Conservation (phyloP, 1,139 yeast genomes). For the Arxiozyma heterogenica region DNA sequence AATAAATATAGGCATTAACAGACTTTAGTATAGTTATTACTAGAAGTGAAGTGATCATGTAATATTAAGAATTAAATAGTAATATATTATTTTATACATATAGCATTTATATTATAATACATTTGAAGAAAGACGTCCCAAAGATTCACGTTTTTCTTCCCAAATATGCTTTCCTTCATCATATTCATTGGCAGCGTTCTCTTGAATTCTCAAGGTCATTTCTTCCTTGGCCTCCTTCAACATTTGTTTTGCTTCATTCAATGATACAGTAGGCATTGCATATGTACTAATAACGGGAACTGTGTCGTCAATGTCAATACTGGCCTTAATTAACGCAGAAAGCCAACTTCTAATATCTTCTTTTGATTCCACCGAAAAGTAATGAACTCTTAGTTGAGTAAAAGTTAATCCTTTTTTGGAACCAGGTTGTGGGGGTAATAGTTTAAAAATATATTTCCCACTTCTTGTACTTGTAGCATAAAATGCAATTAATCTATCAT, state of each 20-base stretch:
- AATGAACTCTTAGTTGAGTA: slow-evolving; percentile 91
- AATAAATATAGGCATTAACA: too few species aligned
- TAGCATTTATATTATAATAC: slow-evolving; percentile 1
- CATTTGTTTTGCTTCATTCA: slow-evolving; percentile 77
- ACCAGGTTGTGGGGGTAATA: slow-evolving; percentile 97
- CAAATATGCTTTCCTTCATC: slow-evolving; percentile 16
- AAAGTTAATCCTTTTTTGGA: slow-evolving; percentile 89
- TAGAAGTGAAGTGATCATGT: neutral
- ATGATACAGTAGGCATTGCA: slow-evolving; percentile 84
- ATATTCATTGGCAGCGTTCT: slow-evolving; percentile 9
- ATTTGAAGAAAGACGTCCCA: neutral
- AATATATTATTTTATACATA: slow-evolving; percentile 2
- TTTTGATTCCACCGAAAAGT: slow-evolving; percentile 83
- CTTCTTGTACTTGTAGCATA: slow-evolving; percentile 93
- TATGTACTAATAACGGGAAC: slow-evolving; percentile 90
- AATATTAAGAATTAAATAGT: neutral
- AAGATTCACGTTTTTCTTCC: slow-evolving; percentile 11
- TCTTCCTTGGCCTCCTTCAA: slow-evolving; percentile 73
- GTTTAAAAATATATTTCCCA: slow-evolving; percentile 83
- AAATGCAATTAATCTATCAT: slow-evolving; percentile 71
- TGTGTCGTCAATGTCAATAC: slow-evolving; percentile 87
- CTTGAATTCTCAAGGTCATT: slow-evolving; percentile 47
- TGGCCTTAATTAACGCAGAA: slow-evolving; percentile 88
- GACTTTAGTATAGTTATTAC: neutral
- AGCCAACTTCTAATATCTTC: slow-evolving; percentile 94